Evolutionary conservation across 495 filamentous ascomycete genomes (phyloP).

Genomic region (Usnea hakonensis): DNA sequence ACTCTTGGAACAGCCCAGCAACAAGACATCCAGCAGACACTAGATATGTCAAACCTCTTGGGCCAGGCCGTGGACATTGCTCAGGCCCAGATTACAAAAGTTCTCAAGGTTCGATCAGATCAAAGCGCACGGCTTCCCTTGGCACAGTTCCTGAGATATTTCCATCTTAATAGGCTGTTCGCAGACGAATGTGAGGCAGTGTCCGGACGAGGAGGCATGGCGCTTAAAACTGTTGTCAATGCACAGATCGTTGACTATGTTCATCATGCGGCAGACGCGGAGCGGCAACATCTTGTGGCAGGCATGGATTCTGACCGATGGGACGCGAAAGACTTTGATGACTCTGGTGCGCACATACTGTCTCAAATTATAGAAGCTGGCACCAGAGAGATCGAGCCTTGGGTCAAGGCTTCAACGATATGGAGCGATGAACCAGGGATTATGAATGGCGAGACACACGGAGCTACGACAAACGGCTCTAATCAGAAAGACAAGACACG

Average conservation of each 20-base stretch:
- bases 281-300: constrained; percentile 71
- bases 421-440: constrained; percentile 45
- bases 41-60: constrained; percentile 91
- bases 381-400: constrained; percentile 68
- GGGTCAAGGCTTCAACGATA: constrained; percentile 63
- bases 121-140: constrained; percentile 67
- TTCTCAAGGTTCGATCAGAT: constrained; percentile 85
- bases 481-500: constrained; percentile 57
- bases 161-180: constrained; percentile 87
- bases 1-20: constrained; percentile 37
- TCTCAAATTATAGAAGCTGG: constrained; percentile 65
- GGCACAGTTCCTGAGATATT: constrained; percentile 80
- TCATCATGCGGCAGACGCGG: constrained; percentile 59
- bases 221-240: constrained; percentile 81
- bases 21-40: constrained; percentile 72
- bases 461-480: constrained; percentile 40
- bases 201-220: constrained; percentile 75
- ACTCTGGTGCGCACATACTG: constrained; percentile 55
- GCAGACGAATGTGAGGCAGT: constrained; percentile 96
- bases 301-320: constrained; percentile 86
- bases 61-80: constrained; percentile 90
- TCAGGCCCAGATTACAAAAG: constrained; percentile 84
- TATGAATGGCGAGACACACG: constrained; percentile 23
- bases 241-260: constrained; percentile 89
- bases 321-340: constrained; percentile 79